Evolutionary conservation across 83 land plant species (phyloP), one percentile per base, ranked within the genome.

Genomic region (Diphasiastrum complanatum): DNA sequence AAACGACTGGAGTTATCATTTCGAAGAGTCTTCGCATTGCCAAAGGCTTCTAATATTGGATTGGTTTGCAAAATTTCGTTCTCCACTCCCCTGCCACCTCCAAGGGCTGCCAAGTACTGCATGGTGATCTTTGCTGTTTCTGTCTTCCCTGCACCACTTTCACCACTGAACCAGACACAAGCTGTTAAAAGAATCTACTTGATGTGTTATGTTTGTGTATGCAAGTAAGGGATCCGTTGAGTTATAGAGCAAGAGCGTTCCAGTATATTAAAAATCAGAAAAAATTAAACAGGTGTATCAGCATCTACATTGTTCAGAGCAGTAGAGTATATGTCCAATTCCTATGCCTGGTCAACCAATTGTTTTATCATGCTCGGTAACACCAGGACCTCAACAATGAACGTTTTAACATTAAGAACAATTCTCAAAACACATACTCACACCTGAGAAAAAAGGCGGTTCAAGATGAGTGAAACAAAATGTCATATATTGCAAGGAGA

Each of bases 81-180:
- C 47, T 95, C 97, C 47, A 95, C 83, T 33, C 97, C 97, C 72
- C 87, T 85, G 36, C 99, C 99, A 34, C 93, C 99, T 59, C 93
- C 97, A 67, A 95, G 83, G 8, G 99, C 87, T 60, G 87, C 99
- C 74, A 89, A 71, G 75, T 95, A 95, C 75, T 95, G 97, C 99
- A 95, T 95, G 47, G 99, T 85, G 63, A 89, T 95, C 69, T 95
- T 95, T 49, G 99, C 99, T 41, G 99, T 95, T 69, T 95, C 99
- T 29, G 99, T 95, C 69, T 95, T 95, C 40, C 99, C 99, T 40
- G 99, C 97, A 59, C 99, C 99, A 76, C 99, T 95, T 76, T 95
- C 99, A 54, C 99, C 99, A 84, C 99, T 95, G 69, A 23, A 65
- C 37, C 62, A 27, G 34, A 43, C n/a, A n/a, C n/a, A n/a, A n/a